Base-by-base conservation (phyloP, 2,329 filamentous ascomycete species). In the Xylariaceae sp. region DNA sequence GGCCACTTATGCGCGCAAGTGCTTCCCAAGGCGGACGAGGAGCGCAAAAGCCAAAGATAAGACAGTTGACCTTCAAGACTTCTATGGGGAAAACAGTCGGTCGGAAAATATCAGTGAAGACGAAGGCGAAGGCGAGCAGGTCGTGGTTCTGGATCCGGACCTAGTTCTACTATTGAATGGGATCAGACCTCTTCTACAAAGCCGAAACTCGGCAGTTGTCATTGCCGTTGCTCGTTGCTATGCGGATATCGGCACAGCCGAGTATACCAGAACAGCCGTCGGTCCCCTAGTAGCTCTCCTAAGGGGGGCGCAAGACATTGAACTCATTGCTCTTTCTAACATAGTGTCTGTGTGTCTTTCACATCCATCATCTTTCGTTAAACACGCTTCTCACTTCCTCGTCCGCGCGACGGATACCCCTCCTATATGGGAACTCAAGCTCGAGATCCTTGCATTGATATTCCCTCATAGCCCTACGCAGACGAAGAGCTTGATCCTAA, bases 191-290 rank as follows among this genome's bases (percentile, higher is more conserved):
- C 76, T 98, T 17, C 75, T 98, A 5, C 89, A 94, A 54, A 96
- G 89, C 54, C 86, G 93, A 43, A 98, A 96, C 61, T 86, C 93
- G 0, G 92, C 88, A 17, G 92, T 98, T 17, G 86, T 97, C 16
- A 80, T 95, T 34, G 88, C 91, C 1, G 89, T 96, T 6, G 83
- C 86, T 12, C 80, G 90, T 44, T 88, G 86, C 58, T 97, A 93
- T 62, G 78, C 88, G 27, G 88, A 92, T 57, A 76, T 98, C 6
- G 91, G 89, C 12, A 92, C 88, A 0, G 69, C 81, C 0, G 82
- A 87, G 34, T 88, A 95, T 62, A 76, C 94, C 22, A 77, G 81
- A 53, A 72, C 77, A 19, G 83, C 89, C 6, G 80, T 95, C 45
- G 91, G 92, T 0, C 92, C 93, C 1, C 71, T 98, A 21, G 77